phyloP scores from a whole-genome alignment of 768 basidiomycete species.

The Strobilomyces echinocephalus region DNA sequence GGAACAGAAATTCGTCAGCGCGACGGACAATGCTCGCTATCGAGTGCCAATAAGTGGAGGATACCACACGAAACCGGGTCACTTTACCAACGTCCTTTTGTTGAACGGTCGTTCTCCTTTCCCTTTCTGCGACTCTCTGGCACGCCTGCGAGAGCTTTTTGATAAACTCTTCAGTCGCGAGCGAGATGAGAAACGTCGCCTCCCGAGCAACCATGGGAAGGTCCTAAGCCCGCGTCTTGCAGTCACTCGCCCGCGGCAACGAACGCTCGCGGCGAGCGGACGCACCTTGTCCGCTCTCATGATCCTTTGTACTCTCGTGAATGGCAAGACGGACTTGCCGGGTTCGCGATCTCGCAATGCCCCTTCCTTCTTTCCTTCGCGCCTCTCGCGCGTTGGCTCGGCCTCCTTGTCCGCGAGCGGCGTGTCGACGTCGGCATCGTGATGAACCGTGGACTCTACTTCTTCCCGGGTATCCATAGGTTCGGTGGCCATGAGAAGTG shows the following conservation, averaged over 20 bases:
- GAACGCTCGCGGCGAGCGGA: no score
- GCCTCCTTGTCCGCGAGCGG: constrained; percentile 1
- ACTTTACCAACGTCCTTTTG: constrained; percentile 72
- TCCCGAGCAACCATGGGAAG: constrained; percentile 73
- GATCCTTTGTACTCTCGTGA: constrained; percentile 76
- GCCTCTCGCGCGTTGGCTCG: constrained; percentile 10
- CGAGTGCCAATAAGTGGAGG: background rate
- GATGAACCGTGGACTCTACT: background rate
- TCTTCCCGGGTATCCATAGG: constrained; percentile 4
- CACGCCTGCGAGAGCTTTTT: constrained; percentile 66
- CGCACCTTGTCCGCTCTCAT: constrained; percentile 80
- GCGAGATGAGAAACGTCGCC: constrained; percentile 70
- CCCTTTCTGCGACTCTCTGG: constrained; percentile 64
- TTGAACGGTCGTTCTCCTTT: constrained; percentile 71
- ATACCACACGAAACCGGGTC: background rate
- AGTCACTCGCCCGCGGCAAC: constrained; percentile 1
- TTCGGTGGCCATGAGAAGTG: constrained; percentile 16
- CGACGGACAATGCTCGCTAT: constrained; percentile 58
- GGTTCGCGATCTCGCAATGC: constrained; percentile 33
- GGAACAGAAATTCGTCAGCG: constrained; percentile 72
- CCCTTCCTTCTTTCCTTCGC: constrained; percentile 20
- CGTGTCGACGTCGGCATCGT: constrained; percentile 9
- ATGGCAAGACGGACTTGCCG: constrained; percentile 73
- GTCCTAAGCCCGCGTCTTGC: constrained; percentile 43
- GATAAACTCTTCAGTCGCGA: constrained; percentile 88